These are phyloP conservation scores for Grosmannia clavigera DNA, from an alignment of 2,329 filamentous ascomycete species.

Conservation along the genomic window DNA sequence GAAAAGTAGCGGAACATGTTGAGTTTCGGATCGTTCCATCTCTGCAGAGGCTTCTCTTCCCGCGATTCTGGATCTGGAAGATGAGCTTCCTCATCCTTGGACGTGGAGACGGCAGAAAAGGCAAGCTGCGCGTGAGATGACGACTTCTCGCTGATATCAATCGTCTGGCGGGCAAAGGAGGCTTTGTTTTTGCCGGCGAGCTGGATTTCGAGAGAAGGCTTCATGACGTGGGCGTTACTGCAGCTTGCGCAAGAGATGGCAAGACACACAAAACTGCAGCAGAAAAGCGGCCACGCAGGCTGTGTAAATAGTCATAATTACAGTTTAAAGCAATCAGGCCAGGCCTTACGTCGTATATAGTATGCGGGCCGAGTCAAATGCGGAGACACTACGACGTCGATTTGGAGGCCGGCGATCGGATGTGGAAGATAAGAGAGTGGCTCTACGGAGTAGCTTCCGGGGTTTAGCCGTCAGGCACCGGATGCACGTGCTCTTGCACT, in stretches of 20 bases:
- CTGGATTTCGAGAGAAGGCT: neutral
- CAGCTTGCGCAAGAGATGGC: neutral
- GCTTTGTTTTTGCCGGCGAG: neutral
- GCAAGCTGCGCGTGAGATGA: neutral
- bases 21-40: conserved; percentile 50
- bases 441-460: neutral
- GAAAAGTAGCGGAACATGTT: conserved; percentile 48
- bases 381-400: neutral
- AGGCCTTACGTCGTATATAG: neutral
- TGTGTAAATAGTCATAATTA: neutral
- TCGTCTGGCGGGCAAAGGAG: neutral
- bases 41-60: conserved; percentile 23
- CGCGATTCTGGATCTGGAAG: neutral
- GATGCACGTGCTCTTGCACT: neutral
- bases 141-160: neutral
- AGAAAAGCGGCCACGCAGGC: neutral
- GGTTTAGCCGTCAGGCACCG: neutral
- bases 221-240: neutral
- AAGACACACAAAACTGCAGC: no score
- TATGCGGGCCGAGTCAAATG: neutral
- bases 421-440: no score
- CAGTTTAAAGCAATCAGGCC: no score
- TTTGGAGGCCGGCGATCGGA: neutral
- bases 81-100: conserved; percentile 8
- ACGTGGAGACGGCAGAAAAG: neutral